phyloP scores from a whole-genome alignment of 805 yeast species.

The Candida corydali region DNA sequence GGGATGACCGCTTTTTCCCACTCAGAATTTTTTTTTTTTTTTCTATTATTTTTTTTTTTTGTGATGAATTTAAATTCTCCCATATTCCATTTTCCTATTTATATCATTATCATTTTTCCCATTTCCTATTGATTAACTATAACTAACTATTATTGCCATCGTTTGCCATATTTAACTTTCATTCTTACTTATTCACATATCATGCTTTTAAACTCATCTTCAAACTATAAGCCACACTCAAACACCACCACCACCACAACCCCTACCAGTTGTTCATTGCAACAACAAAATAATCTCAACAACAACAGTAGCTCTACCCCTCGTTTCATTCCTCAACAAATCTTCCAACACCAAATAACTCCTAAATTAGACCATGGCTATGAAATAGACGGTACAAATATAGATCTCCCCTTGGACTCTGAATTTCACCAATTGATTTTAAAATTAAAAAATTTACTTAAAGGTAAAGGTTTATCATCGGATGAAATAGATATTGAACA shows the following conservation, averaged over 20 bases:
- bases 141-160: too few species aligned
- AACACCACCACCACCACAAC: slow-evolving; percentile 1
- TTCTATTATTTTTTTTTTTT: not conserved
- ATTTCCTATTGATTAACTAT: not conserved
- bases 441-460: slow-evolving; percentile 23
- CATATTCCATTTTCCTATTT: not conserved
- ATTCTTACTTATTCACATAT: too few species aligned
- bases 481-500: slow-evolving; percentile 51
- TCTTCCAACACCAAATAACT: not conserved
- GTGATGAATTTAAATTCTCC: not conserved
- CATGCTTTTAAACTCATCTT: slow-evolving; percentile 8
- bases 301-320: slow-evolving; percentile 1
- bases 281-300: not conserved
- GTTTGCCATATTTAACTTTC: too few species aligned
- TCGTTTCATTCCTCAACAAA: slow-evolving; percentile 1
- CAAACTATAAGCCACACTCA: slow-evolving; percentile 2
- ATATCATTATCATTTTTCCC: not conserved
- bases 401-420: slow-evolving; percentile 11
- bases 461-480: slow-evolving; percentile 32
- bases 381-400: slow-evolving; percentile 8
- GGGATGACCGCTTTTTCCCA: not conserved
- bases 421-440: slow-evolving; percentile 24
- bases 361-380: slow-evolving; percentile 8
- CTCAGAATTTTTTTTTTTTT: not conserved
- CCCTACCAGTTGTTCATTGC: slow-evolving; percentile 4